Evolutionary conservation across 2,329 filamentous ascomycete genomes (phyloP).

Genomic region (Cladophialophora psammophila): DNA sequence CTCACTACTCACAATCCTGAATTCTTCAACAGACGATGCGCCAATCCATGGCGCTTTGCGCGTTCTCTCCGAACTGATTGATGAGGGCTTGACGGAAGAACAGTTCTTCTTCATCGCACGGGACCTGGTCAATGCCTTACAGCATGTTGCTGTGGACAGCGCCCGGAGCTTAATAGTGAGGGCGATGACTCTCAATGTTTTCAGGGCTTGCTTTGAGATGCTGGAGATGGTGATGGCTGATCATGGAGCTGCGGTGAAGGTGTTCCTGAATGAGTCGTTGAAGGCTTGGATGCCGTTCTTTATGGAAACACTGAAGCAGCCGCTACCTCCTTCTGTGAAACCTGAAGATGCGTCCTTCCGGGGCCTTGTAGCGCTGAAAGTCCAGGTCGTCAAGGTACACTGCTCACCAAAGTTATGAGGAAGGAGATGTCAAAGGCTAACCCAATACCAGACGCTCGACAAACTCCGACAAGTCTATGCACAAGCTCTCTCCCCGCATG

Average conservation of each 20-base stretch:
- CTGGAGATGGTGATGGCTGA: constrained; percentile 97
- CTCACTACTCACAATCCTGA: constrained; percentile 76
- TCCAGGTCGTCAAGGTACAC: constrained; percentile 82
- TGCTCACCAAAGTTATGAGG: neutral
- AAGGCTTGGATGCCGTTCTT: constrained; percentile 90
- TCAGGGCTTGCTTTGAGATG: constrained; percentile 90
- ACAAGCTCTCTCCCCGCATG: constrained; percentile 80
- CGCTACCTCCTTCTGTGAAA: constrained; percentile 61
- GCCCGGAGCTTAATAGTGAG: constrained; percentile 77
- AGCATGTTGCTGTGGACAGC: constrained; percentile 79
- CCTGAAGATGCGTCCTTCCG: constrained; percentile 69
- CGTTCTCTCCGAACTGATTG: constrained; percentile 87
- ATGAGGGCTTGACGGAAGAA: constrained; percentile 90
- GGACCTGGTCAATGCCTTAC: constrained; percentile 83
- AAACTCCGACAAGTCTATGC: constrained; percentile 87
- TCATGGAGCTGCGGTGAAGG: constrained; percentile 83
- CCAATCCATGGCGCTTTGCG: constrained; percentile 89
- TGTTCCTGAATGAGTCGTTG: constrained; percentile 86
- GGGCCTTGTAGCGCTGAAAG: constrained; percentile 82
- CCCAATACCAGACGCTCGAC: constrained; percentile 72
- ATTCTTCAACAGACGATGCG: constrained; percentile 72
- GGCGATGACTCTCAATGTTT: constrained; percentile 86
- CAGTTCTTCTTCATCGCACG: constrained; percentile 92
- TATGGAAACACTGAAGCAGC: constrained; percentile 75
- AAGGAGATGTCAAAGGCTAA: constrained; percentile 30